These are phyloP conservation scores for Exophiala phaeomuriformis DNA, from an alignment of 2,329 filamentous ascomycete genomes.

Conservation along the genomic window DNA sequence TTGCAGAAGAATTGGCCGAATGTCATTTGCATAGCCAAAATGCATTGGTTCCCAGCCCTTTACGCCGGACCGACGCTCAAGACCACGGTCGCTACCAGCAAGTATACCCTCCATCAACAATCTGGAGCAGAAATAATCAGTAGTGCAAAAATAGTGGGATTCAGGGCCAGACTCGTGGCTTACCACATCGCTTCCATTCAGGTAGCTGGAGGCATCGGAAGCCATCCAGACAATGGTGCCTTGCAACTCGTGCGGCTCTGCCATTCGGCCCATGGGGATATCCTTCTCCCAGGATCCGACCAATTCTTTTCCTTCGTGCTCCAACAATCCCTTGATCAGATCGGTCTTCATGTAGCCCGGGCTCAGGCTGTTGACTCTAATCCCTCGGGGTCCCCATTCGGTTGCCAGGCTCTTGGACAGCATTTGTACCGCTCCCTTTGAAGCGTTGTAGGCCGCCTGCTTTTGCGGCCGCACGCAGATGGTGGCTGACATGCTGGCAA, in stretches of 20 bases:
- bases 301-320: constrained; percentile 34
- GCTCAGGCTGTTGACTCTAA: constrained; percentile 36
- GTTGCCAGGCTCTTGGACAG: constrained; percentile 29
- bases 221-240: constrained; percentile 32
- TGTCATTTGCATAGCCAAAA: too few relatives aligned
- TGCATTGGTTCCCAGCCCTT: too few relatives aligned
- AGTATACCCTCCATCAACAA: constrained; percentile 22
- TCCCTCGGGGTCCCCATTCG: constrained; percentile 34
- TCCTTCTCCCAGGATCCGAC: constrained; percentile 34
- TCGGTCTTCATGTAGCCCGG: constrained; percentile 35
- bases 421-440: constrained; percentile 27
- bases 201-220: constrained; percentile 18
- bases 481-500: constrained; percentile 30
- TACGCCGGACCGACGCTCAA: too few relatives aligned
- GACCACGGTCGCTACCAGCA: constrained; percentile 4
- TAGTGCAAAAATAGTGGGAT: neutral
- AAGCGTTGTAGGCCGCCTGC: constrained; percentile 34
- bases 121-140: constrained; percentile 6
- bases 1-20: too few relatives aligned
- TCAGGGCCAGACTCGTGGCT: neutral
- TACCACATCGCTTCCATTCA: constrained; percentile 19
- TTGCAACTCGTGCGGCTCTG: constrained; percentile 35
- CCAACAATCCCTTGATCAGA: constrained; percentile 30
- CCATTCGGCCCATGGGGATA: constrained; percentile 33
- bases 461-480: constrained; percentile 34